Evolutionary conservation across 345 rosid species (phyloP), one percentile per base, ranked within the genome.

Genomic region (Stellera chamaejasme): DNA sequence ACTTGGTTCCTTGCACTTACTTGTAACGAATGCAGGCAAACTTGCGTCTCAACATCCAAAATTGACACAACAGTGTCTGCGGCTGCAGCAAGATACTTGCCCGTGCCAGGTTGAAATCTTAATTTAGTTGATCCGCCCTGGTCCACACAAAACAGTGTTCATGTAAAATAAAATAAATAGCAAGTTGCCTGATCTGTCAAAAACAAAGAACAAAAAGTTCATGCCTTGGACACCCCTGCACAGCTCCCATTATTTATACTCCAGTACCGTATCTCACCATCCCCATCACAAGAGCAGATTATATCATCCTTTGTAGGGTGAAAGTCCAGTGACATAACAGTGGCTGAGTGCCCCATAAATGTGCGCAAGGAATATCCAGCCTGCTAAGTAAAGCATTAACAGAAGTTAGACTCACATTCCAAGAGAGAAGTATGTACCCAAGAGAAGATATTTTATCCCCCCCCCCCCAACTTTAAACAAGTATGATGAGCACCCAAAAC

Each of bases 241-340:
- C 79, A 75, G 60, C 74, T 69, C 16, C 86, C 93, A 59, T 79
- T 82, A 65, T 72, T 82, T 59, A 85, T 78, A 39, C 81, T 85
- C 93, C 93, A 85, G 59, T 73, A 85, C 36, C 93, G 84, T 60
- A 77, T 78, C 71, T 85, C 93, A 27, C 64, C 69, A 65, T 63
- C 63, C 15, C 58, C 62, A 66, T 85, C 93, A n/a, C 81, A 85
- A 6, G 93, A 85, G 68, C 77, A 85, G 56, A 85, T 62, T 47
- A 82, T 75, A 53, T 85, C 86, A 56, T 82, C 88, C 63, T 75
- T 80, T 56, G 56, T 69, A 2, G 93, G 93, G 59, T 85, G 86
- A 70, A 85, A 85, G 61, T 82, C 93, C 56, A 85, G 70, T 13
- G 93, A 82, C 79, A 59, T 73, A n/a, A 75, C 93, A 46, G 77